phyloP scores from a whole-genome alignment of 108 stramenopile genomes.

The Conticribra guillardii region DNA sequence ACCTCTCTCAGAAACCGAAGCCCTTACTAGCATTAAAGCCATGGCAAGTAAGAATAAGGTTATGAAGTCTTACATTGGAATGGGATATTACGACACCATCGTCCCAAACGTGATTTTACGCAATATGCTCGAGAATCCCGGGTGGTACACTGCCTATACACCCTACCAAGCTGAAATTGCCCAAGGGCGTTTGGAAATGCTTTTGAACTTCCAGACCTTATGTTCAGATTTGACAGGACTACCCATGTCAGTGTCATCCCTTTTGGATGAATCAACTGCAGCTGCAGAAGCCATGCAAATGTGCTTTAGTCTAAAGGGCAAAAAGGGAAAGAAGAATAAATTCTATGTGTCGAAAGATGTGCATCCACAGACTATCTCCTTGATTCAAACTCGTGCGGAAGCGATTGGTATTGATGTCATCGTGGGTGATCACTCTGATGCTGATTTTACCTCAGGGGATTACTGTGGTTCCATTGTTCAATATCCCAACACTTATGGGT shows the following conservation, averaged over 20 bases:
- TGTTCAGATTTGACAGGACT: constrained; percentile 98
- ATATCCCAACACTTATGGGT: constrained; percentile 98
- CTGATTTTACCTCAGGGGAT: constrained; percentile 77
- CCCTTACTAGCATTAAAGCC: constrained; percentile 63
- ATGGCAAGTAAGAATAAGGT: constrained; percentile 91
- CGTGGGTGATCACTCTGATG: constrained; percentile 80
- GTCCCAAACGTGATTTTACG: constrained; percentile 95
- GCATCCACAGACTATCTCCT: constrained; percentile 96
- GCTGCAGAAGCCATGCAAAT: constrained; percentile 99
- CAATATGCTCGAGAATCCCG: constrained; percentile 99
- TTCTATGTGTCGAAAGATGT: constrained; percentile 95
- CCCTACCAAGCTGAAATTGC: constrained; percentile 99
- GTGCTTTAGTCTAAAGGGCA: constrained; percentile 90
- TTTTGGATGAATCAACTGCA: constrained; percentile 97
- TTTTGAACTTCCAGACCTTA: constrained; percentile 99
- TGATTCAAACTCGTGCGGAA: constrained; percentile 92
- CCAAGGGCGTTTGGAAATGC: constrained; percentile 98
- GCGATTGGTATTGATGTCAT: constrained; percentile 92
- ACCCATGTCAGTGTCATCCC: constrained; percentile 94
- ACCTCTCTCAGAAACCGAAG: constrained; percentile 93
- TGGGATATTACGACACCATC: constrained; percentile 97
- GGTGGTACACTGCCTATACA: constrained; percentile 99
- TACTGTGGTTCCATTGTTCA: constrained; percentile 97
- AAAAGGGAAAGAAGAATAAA: constrained; percentile 86
- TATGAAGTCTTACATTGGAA: constrained; percentile 97